Base-by-base conservation (phyloP, 2,329 filamentous ascomycete species). In the Fusarium multiceps region DNA sequence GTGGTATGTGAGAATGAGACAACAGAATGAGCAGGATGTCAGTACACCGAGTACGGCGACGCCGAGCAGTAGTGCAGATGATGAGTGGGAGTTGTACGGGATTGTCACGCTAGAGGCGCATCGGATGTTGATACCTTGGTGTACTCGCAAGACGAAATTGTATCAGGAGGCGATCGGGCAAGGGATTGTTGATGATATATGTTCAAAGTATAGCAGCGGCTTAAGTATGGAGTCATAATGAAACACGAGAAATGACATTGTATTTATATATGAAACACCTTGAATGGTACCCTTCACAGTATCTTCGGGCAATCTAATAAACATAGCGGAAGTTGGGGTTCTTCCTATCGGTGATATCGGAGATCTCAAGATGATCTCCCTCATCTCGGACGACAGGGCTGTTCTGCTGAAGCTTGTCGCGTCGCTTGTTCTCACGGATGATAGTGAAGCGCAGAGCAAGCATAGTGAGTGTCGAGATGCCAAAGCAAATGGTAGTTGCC, bases 41-140 rank as follows among this genome's bases (percentile, higher is more conserved):
- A 69, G 71, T 46, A 74, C 72, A 5, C 69, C 74, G 1, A 71
- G 69, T 28, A 72, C 74, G 3, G 54, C 68, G 2, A 58, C 68
- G 6, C 60, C 63, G 4, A 25, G 63, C 0, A 69, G 66, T 23
- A 32, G 14, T 5, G 69, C 61, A 3, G 68, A 70, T 10, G 73
- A 73, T 2, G 63, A 66, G 21, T 79, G 75, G 56, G 78, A 79
- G 7, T 56, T 79, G 16, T 73, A 76, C 14, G 78, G 78, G 55
- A 63, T 72, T 9, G 62, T 77, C 8, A 72, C 72, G 8, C 65
- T 79, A 11, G 77, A 79, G 62, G 72, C 76, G 4, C 77, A 76
- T 50, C 66, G 73, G 20, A 65, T 79, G 58, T 59, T 79, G 43
- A 77, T 79, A 72, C 76, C 78, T 3, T 76, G 77, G 62, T 75